Evolutionary conservation across 1,139 yeast genomes (phyloP).

Genomic region (Nakaseomyces kungkrabaensis): DNA sequence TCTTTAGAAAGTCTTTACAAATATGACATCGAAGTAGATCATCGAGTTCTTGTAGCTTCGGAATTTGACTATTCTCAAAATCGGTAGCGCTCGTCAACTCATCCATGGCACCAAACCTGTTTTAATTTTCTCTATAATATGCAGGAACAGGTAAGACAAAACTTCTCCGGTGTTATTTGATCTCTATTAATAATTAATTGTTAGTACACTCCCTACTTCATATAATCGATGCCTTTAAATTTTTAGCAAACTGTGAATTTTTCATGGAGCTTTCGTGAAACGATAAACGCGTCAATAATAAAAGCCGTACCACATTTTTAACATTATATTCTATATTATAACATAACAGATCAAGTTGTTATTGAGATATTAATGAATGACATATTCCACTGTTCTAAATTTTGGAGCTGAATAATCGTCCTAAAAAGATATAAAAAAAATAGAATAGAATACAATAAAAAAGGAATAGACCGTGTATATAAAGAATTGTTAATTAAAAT

Average conservation of each 20-base stretch:
- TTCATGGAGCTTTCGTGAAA: background rate
- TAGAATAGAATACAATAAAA: background rate
- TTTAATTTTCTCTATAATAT: too few species aligned
- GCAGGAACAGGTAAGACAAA: too few species aligned
- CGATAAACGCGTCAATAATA: slow-evolving; percentile 3
- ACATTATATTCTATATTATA: too few species aligned
- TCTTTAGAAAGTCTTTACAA: slow-evolving; percentile 76
- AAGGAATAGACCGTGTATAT: background rate
- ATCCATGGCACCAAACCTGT: slow-evolving; percentile 1
- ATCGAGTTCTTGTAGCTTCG: slow-evolving; percentile 54
- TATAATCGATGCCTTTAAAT: slow-evolving; percentile 5
- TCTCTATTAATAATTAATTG: too few species aligned
- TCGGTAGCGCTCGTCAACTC: slow-evolving; percentile 60
- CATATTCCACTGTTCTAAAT: too few species aligned
- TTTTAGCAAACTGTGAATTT: background rate
- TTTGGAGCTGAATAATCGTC: too few species aligned
- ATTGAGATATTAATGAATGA: too few species aligned
- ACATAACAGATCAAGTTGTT: too few species aligned
- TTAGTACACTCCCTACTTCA: too few species aligned
- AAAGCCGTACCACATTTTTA: too few species aligned
- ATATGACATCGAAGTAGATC: slow-evolving; percentile 72
- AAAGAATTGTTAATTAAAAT: background rate
- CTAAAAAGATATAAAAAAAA: background rate
- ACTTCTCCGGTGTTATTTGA: too few species aligned
- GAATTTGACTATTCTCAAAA: slow-evolving; percentile 46